phyloP scores from a whole-genome alignment of 768 basidiomycete species.

The Stropharia rugosoannulata region DNA sequence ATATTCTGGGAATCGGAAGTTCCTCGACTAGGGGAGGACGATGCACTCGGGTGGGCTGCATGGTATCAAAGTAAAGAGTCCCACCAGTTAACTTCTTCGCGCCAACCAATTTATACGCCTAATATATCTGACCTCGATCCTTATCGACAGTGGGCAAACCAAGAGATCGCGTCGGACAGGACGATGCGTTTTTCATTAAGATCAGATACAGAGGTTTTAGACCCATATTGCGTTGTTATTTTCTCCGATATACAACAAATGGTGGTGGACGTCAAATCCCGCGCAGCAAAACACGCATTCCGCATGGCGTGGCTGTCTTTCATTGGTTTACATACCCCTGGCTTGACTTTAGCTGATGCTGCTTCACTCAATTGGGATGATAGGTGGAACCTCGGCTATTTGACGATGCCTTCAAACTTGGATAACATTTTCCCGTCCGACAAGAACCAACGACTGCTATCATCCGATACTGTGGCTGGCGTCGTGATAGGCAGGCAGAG shows the following conservation, averaged over 20 bases:
- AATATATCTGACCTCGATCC: slow-evolving; percentile 48
- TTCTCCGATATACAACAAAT: slow-evolving; percentile 70
- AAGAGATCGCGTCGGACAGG: slow-evolving; percentile 53
- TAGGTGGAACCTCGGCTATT: slow-evolving; percentile 56
- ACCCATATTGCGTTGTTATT: slow-evolving; percentile 73
- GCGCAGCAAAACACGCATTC: slow-evolving; percentile 51
- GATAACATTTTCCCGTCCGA: slow-evolving; percentile 51
- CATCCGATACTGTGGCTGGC: slow-evolving; percentile 64
- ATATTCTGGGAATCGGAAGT: slow-evolving; percentile 84
- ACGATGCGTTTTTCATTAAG: slow-evolving; percentile 47
- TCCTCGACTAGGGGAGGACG: slow-evolving; percentile 70
- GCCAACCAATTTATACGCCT: slow-evolving; percentile 6
- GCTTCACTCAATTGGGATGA: slow-evolving; percentile 55
- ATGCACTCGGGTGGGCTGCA: slow-evolving; percentile 65
- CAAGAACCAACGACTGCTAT: slow-evolving; percentile 28
- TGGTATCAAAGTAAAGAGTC: slow-evolving; percentile 53
- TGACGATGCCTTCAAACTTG: slow-evolving; percentile 45
- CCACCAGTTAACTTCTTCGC: not conserved
- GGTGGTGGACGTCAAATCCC: slow-evolving; percentile 47
- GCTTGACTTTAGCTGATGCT: slow-evolving; percentile 41
- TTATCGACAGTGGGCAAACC: slow-evolving; percentile 62
- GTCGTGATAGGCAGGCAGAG: slow-evolving; percentile 65
- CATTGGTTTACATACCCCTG: slow-evolving; percentile 72
- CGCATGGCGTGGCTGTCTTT: slow-evolving; percentile 71
- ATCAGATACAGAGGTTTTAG: slow-evolving; percentile 50